These are phyloP conservation scores for Pseudoturritis turrita DNA, from an alignment of 345 rosid genomes.

Conservation along the genomic window DNA sequence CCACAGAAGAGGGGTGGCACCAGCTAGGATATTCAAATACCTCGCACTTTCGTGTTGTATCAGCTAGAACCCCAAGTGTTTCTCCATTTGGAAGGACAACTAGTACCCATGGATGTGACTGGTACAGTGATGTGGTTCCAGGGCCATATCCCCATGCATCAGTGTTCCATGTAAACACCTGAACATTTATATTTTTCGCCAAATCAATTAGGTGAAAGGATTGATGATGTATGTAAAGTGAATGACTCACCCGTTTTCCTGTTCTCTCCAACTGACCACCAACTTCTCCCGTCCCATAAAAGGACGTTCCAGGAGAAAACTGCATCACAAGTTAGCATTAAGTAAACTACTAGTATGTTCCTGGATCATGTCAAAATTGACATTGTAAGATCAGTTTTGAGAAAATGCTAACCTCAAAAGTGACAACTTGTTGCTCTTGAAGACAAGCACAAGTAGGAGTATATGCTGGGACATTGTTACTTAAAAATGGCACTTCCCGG, in stretches of 20 bases:
- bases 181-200: neutral
- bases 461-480: constrained; percentile 42
- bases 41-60: constrained; percentile 83
- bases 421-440: constrained; percentile 57
- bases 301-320: constrained; percentile 77
- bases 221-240: neutral
- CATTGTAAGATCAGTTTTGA: neutral
- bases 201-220: neutral
- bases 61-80: constrained; percentile 86
- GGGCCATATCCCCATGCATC: constrained; percentile 88
- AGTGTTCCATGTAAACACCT: constrained; percentile 93
- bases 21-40: constrained; percentile 30
- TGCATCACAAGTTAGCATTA: constrained; percentile 24
- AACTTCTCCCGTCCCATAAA: constrained; percentile 97
- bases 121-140: constrained; percentile 82
- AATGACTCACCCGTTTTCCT: constrained; percentile 66
- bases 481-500: constrained; percentile 47
- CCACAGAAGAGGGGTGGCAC: neutral
- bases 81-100: constrained; percentile 85
- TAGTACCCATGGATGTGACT: constrained; percentile 96
- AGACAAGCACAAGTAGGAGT: constrained; percentile 43
- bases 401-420: constrained; percentile 48
- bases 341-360: neutral
- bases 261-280: constrained; percentile 93
- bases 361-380: neutral